Base-by-base conservation (phyloP, 192 early-diverging fungal genomes). In the Geranomyces michiganensis region DNA sequence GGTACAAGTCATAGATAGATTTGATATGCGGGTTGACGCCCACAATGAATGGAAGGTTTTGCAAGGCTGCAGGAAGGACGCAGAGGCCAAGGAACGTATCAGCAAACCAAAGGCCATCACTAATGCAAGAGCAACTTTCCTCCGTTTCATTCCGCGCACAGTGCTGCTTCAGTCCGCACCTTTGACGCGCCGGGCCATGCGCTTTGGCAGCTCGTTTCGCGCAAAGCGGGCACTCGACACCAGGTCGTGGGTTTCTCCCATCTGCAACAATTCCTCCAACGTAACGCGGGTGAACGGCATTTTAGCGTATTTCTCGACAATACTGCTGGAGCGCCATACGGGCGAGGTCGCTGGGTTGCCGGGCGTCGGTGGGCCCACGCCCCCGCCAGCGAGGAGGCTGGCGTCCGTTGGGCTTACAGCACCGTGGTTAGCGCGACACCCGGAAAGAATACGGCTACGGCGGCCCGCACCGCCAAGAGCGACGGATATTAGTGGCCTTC, bases 21-120 rank as follows among this genome's bases (percentile, higher is more conserved):
- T 89, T 82, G 61, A 99, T 95, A 71, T 93, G 86, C 1, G 96
- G 96, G 77, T 99, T 99, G 53, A 93, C 93, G 63, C 94, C 96
- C 36, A 99, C 94, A 56, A 99, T 99, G 74, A 95, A 97, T 0
- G 94, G 95, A 36, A 96, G 82, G 51, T 87, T 91, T 77, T 97
- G 92, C 56, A 97, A 89, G 7, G 91, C 92, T 81, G 59, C 13
- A 2, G n/a, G 17, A 53, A 17, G 51, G 24, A 41, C 36, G 36
- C 4, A 41, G 36, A 64, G 17, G 22, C 19, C 53, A n/a, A 4
- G 17, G 33, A 67, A 0, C 15, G 33, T 22, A 66, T 19, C 22
- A 24, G 21, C 1, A 32, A 8, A 56, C 24, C 8, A 56, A 19
- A 12, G 29, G 19, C 22, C 3, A 41, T 7, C 3, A 10, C 36